These are phyloP conservation scores for Radiomyces spectabilis DNA, from an alignment of 192 early-diverging fungal species.

Conservation along the genomic window DNA sequence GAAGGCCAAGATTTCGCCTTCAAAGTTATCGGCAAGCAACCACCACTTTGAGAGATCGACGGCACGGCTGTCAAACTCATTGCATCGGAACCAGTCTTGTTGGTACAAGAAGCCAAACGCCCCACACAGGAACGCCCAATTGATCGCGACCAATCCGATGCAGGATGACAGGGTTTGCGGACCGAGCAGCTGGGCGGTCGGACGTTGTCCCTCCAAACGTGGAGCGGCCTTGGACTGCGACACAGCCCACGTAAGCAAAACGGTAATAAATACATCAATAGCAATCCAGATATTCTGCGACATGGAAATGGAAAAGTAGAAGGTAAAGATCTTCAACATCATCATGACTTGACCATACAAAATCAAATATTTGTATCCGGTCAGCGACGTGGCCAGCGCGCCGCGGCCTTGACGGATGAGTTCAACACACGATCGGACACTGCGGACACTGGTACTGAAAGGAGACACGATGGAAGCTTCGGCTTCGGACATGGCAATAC, in stretches of 20 bases:
- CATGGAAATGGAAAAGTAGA: slow-evolving; percentile 58
- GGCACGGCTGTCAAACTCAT: slow-evolving; percentile 57
- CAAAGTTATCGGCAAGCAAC: slow-evolving; percentile 69
- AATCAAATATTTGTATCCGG: slow-evolving; percentile 60
- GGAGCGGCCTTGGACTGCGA: slow-evolving; percentile 51
- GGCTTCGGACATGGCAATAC: slow-evolving; percentile 71
- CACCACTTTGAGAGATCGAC: slow-evolving; percentile 65
- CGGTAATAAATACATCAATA: slow-evolving; percentile 60
- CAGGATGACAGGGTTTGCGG: slow-evolving; percentile 56
- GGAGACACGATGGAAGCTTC: slow-evolving; percentile 79
- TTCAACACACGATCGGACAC: slow-evolving; percentile 63
- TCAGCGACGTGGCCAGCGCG: slow-evolving; percentile 64
- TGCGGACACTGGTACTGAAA: slow-evolving; percentile 58
- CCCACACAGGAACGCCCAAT: slow-evolving; percentile 49
- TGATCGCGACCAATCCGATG: slow-evolving; percentile 59
- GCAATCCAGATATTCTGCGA: slow-evolving; percentile 61
- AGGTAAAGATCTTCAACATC: slow-evolving; percentile 51
- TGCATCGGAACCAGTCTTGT: slow-evolving; percentile 56
- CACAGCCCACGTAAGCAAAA: slow-evolving; percentile 51
- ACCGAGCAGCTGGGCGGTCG: slow-evolving; percentile 67
- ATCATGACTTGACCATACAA: slow-evolving; percentile 63
- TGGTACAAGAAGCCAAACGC: slow-evolving; percentile 46
- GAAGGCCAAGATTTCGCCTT: slow-evolving; percentile 45
- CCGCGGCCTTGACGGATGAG: slow-evolving; percentile 62
- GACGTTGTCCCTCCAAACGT: slow-evolving; percentile 43